Evolutionary conservation across 2,329 filamentous ascomycete species (phyloP).

Genomic region (Zymoseptoria brevis): DNA sequence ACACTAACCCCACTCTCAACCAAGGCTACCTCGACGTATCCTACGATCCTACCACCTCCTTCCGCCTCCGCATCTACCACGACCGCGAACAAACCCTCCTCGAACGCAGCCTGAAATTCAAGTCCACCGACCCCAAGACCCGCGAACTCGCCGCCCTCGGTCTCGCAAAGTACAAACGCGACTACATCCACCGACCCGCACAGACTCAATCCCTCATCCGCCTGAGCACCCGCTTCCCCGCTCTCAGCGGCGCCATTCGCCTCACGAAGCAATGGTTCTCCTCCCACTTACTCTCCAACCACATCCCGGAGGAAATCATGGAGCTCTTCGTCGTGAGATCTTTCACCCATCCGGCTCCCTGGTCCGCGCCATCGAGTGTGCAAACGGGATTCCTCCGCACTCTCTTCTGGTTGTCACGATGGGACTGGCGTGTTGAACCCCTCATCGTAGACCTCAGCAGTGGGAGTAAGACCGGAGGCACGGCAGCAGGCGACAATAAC

Average conservation of each 20-base stretch:
- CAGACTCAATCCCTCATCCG: constrained; percentile 76
- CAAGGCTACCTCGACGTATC: constrained; percentile 74
- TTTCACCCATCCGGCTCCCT: constrained; percentile 77
- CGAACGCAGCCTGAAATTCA: constrained; percentile 69
- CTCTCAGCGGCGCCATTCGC: constrained; percentile 74
- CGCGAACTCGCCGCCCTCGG: constrained; percentile 63
- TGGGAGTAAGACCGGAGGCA: too few relatives aligned
- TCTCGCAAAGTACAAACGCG: constrained; percentile 62
- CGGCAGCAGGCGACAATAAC: constrained; percentile 26
- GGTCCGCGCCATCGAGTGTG: constrained; percentile 66
- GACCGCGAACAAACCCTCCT: constrained; percentile 78
- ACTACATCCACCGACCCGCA: constrained; percentile 63
- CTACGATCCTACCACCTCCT: constrained; percentile 62
- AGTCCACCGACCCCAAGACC: constrained; percentile 54
- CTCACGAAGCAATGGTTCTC: constrained; percentile 86
- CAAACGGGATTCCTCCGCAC: constrained; percentile 76
- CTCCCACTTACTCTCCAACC: constrained; percentile 66
- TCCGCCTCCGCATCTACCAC: constrained; percentile 80
- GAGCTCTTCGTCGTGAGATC: constrained; percentile 72
- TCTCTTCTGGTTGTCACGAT: constrained; percentile 69
- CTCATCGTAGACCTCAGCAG: constrained; percentile 74
- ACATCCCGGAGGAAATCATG: constrained; percentile 72
- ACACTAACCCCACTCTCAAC: constrained; percentile 60
- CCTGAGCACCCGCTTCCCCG: constrained; percentile 69
- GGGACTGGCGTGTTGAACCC: constrained; percentile 85